A percentile compares a stretch with the other conserved stretches of the same genome.
Conservation (phyloP, 1,284 basidiomycete species). For the Papiliotrema laurentii region DNA sequence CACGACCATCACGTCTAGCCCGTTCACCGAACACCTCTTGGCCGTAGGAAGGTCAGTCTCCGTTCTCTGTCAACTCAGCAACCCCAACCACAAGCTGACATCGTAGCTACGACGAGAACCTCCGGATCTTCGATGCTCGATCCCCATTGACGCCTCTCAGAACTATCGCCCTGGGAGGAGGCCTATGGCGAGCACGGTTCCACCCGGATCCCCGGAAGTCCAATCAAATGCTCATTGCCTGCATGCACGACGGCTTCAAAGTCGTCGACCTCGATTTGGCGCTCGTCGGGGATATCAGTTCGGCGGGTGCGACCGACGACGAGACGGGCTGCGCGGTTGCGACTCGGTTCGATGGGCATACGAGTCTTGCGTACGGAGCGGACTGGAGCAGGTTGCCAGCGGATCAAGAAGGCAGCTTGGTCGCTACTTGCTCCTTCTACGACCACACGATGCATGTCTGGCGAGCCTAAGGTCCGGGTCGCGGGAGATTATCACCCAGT, state of each 20-base stretch:
- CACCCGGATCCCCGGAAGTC: conserved; percentile 64
- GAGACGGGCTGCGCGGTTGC: conserved; percentile 44
- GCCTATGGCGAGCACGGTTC: conserved; percentile 95
- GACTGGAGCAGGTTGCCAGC: conserved; percentile 72
- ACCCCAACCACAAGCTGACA: neutral
- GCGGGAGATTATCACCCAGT: neutral
- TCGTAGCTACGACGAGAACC: conserved; percentile 73
- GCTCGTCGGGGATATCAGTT: neutral
- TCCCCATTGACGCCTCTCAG: conserved; percentile 60
- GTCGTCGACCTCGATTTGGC: conserved; percentile 55
- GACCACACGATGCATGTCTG: conserved; percentile 82
- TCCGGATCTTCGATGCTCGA: conserved; percentile 81
- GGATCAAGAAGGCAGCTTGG: conserved; percentile 51
- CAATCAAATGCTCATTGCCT: conserved; percentile 76
- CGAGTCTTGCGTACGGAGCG: conserved; percentile 86
- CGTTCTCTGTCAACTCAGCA: no score
- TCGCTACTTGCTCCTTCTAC: conserved; percentile 95
- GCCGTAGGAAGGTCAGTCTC: conserved; percentile 81
- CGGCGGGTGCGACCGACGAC: conserved; percentile 3
- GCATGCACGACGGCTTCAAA: conserved; percentile 98
- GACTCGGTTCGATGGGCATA: conserved; percentile 69
- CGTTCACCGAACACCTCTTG: conserved; percentile 70
- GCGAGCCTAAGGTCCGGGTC: conserved; percentile 56
- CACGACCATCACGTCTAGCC: conserved; percentile 83
- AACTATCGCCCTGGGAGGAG: conserved; percentile 73